Evolutionary conservation across 225 moss, liverwort and hornwort species (phyloP).

Genomic region (Takakia lepidozioides): DNA sequence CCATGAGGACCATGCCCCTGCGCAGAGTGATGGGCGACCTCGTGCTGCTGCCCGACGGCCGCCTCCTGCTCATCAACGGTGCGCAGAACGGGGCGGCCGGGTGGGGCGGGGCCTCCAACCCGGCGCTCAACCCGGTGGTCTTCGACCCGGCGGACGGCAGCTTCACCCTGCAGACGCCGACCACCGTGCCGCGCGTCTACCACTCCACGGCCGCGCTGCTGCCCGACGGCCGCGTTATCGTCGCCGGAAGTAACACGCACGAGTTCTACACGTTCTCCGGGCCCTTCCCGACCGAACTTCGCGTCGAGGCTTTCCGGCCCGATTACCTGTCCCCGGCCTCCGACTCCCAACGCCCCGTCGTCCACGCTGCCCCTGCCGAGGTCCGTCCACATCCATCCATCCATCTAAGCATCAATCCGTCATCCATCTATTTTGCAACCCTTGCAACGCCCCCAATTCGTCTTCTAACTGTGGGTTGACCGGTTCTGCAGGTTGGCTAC

Average conservation of each 20-base stretch:
- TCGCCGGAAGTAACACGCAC: conserved; percentile 28
- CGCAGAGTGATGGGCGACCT: conserved; percentile 31
- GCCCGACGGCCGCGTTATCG: conserved; percentile 23
- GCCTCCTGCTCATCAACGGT: conserved; percentile 23
- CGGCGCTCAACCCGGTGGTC: conserved; percentile 10
- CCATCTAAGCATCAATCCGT: too few relatives aligned
- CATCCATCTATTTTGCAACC: too few relatives aligned
- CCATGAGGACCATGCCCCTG: conserved; percentile 25
- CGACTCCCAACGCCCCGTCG: conserved; percentile 12
- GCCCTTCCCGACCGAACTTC: conserved; percentile 36
- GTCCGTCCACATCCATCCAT: not conserved
- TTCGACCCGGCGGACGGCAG: conserved; percentile 6
- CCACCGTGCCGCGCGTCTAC: conserved; percentile 26
- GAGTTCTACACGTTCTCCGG: conserved; percentile 22
- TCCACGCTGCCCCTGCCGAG: conserved; percentile 10
- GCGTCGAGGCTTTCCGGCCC: conserved; percentile 16
- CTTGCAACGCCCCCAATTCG: too few relatives aligned
- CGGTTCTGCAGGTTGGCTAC: conserved; percentile 8
- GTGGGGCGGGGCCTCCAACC: conserved; percentile 20
- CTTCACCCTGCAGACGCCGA: conserved; percentile 15
- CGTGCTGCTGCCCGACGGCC: conserved; percentile 18
- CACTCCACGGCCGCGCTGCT: conserved; percentile 31
- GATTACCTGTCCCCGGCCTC: conserved; percentile 5
- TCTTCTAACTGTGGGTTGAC: too few relatives aligned
- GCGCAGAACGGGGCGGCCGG: conserved; percentile 19